Evolutionary conservation across 75 land plant species (phyloP), one percentile per base, ranked within the genome.

Genomic region (Pinus tabuliformis): DNA sequence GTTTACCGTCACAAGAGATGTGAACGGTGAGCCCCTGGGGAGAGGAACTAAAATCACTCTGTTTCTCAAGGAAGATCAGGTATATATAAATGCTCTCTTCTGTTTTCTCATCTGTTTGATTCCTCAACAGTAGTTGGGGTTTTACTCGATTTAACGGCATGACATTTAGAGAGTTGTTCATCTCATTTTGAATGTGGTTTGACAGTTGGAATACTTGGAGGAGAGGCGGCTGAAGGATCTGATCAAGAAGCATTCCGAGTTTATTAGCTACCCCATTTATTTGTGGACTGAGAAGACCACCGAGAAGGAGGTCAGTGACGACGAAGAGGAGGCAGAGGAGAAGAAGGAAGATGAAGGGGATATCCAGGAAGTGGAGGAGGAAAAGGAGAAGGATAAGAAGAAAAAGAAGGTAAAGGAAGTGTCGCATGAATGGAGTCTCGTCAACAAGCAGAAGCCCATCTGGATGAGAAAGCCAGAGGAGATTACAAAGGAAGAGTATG

Each of bases 391-490:
- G 2, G 22, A 0, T 7, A 87, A 87, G 82, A 83, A 83, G 77
- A 86, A 89, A 81, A 88, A 83, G 86, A 88, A 83, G 77, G 87
- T 88, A 3, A 85, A 92, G 85, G 94, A 92, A 66, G 94, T 90
- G 2, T 82, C 93, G 1, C 93, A 91, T 56, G 93, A 90, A 59
- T 92, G 95, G 95, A 28, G 63, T 7, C 62, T 84, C 59, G 80
- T 91, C 57, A 93, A 93, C 88, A 93, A 93, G 83, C 94, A 91
- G 75, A 91, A 91, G 80, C 91, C 94, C 12, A 89, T 93, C 62
- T 93, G 95, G 95, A 84, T 91, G 95, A 82, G 94, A 56, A 91
- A 89, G 70, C 91, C 94, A 0, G 95, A 89, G 56, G 92, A 92
- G 56, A 88, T 92, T 37, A 82, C 81, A 0, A 91, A 88, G 81